Conservation (phyloP, 352 stramenopile species). For the Globisporangium abappressorium region DNA sequence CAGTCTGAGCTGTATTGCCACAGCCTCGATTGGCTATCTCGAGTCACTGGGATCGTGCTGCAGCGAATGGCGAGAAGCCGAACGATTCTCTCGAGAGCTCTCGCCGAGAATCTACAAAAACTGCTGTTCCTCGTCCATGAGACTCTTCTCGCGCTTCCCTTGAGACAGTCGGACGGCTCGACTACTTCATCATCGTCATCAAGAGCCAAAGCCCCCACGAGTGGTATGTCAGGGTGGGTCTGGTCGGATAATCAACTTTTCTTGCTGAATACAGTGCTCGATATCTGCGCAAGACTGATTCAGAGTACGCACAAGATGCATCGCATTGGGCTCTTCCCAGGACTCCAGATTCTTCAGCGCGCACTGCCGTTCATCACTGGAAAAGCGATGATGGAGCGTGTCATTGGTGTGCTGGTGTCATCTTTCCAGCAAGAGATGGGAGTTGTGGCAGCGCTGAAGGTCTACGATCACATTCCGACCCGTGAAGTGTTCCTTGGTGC, state of each 20-base stretch:
- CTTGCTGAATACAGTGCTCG: conserved; percentile 66
- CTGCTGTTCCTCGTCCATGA: conserved; percentile 67
- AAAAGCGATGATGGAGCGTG: conserved; percentile 46
- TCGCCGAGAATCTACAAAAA: conserved; percentile 81
- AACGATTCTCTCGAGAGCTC: conserved; percentile 65
- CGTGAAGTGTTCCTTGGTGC: conserved; percentile 79
- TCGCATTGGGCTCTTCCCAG: conserved; percentile 60
- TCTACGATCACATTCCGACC: conserved; percentile 66
- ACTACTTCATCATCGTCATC: not conserved
- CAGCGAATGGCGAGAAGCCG: conserved; percentile 73
- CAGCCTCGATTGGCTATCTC: conserved; percentile 65
- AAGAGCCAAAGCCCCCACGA: conserved; percentile 4
- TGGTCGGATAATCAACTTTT: conserved; percentile 71
- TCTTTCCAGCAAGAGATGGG: conserved; percentile 83
- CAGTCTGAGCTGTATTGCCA: conserved; percentile 38
- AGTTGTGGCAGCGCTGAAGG: conserved; percentile 46
- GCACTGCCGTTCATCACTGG: conserved; percentile 41
- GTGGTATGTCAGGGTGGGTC: conserved; percentile 17
- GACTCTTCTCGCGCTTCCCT: conserved; percentile 42
- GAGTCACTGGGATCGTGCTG: conserved; percentile 65
- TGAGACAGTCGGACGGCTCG: conserved; percentile 17
- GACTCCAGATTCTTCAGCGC: conserved; percentile 63
- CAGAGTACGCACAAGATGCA: conserved; percentile 80
- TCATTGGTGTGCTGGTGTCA: conserved; percentile 53
- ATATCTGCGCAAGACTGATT: conserved; percentile 68